Evolutionary conservation across 1,284 basidiomycete genomes (phyloP), one percentile per base, ranked within the genome.

Genomic region (Pulchroboletus neoregius): DNA sequence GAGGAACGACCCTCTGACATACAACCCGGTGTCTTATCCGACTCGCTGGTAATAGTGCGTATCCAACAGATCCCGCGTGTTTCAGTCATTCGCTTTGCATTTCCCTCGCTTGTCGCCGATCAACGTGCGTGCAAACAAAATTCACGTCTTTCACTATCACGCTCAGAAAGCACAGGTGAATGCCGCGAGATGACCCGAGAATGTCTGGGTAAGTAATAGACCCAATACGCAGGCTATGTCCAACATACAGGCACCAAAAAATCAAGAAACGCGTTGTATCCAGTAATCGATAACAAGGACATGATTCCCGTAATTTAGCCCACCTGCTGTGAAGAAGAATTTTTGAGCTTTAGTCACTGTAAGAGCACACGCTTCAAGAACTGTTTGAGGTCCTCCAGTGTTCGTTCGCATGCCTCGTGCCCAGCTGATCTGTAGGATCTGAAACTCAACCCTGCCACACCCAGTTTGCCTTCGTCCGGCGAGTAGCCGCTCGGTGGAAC

Each of bases 371-470:
- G 77, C 63, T 76, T 76, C 50, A 89, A 68, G 76, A 84, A 88
- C 15, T 54, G 63, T 56, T 71, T 74, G 56, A 91, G 62, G 54
- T 91, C 82, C 36, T 65, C 57, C 10, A 59, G 44, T 9, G 72
- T 70, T 35, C 91, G 70, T 65, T 92, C 88, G 48, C 71, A 75
- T 10, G 83, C 77, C 33, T 78, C 77, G 57, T 93, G 91, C 26
- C 71, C 75, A 53, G 87, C 69, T 13, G 76, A 77, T 5, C 69
- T 63, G 58, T 88, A 89, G 9, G 72, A 52, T 44, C 82, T 73
- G 68, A 82, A 86, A 32, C 72, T 72, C n/a, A 87, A 65, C 12
- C 81, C 80, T 37, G 63, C 52, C 11, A 62, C 60, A 2, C 66
- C 66, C 22, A 64, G 32, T 39, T 53, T 65, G 6, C 55, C 38